Evolutionary conservation across 768 basidiomycete species (phyloP).

Genomic region (Suillus hirtellus): DNA sequence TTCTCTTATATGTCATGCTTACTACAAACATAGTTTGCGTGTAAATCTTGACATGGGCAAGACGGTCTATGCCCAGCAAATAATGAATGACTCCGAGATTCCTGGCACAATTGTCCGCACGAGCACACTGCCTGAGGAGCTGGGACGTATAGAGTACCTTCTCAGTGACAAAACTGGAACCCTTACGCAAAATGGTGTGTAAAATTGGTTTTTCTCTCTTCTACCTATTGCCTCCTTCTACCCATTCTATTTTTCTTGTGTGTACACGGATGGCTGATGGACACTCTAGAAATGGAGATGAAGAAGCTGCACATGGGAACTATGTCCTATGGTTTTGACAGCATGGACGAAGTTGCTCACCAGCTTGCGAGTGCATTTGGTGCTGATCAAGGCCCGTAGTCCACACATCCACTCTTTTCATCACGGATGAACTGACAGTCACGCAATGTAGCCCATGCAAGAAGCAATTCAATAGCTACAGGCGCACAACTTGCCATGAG

Average conservation of each 20-base stretch:
- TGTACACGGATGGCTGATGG: not conserved
- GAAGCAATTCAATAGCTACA: slow-evolving; percentile 63
- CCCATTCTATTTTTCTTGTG: not conserved
- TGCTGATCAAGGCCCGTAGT: slow-evolving; percentile 51
- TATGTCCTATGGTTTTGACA: slow-evolving; percentile 92
- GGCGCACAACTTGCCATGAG: slow-evolving; percentile 82
- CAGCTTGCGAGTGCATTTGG: slow-evolving; percentile 88
- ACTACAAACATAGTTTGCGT: slow-evolving; percentile 63
- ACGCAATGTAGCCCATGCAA: slow-evolving; percentile 36
- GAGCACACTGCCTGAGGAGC: slow-evolving; percentile 95
- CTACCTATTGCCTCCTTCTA: not conserved
- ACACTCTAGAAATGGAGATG: slow-evolving; percentile 91
- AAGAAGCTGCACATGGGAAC: slow-evolving; percentile 99
- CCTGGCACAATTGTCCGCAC: slow-evolving; percentile 95
- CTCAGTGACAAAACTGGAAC: slow-evolving; percentile 99
- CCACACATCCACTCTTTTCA: not conserved
- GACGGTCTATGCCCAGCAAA: slow-evolving; percentile 94
- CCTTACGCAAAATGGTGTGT: slow-evolving; percentile 90
- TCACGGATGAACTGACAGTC: not conserved
- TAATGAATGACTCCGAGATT: slow-evolving; percentile 91
- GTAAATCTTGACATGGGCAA: slow-evolving; percentile 99
- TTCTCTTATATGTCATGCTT: not conserved
- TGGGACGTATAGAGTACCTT: slow-evolving; percentile 93
- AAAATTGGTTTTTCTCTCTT: not conserved
- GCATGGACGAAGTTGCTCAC: slow-evolving; percentile 98